These are phyloP conservation scores for Plantago ovata DNA, from an alignment of 257 asterid species.

Conservation along the genomic window DNA sequence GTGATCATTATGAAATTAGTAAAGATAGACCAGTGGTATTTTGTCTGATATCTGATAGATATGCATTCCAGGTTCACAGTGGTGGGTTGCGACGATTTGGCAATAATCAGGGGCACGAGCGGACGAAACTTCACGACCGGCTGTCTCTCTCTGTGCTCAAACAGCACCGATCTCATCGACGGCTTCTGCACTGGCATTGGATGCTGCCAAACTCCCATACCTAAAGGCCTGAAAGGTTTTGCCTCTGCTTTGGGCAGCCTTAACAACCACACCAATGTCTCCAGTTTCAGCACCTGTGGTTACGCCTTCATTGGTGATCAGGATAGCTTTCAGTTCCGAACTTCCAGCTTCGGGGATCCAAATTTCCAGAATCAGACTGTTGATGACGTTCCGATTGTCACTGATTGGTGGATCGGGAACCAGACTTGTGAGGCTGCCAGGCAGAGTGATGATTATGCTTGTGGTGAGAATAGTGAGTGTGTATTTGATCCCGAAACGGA, in stretches of 20 bases:
- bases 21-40: too few relatives aligned
- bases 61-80: conserved; percentile 19
- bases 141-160: conserved; percentile 13
- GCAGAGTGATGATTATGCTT: conserved; percentile 17
- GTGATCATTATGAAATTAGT: too few relatives aligned
- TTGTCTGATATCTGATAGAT: too few relatives aligned
- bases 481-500: conserved; percentile 18
- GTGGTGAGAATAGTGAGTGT: conserved; percentile 19
- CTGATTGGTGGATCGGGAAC: conserved; percentile 29
- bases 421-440: conserved; percentile 9
- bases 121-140: conserved; percentile 19
- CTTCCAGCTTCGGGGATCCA: background rate
- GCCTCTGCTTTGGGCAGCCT: background rate
- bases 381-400: conserved; percentile 19
- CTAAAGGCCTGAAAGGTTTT: conserved; percentile 17
- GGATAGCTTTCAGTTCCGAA: conserved; percentile 5
- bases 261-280: background rate
- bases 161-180: background rate
- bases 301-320: conserved; percentile 24
- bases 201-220: conserved; percentile 23
- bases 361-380: conserved; percentile 4
- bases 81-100: conserved; percentile 33
- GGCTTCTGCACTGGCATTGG: conserved; percentile 26
- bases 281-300: conserved; percentile 16
- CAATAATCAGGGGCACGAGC: background rate